phyloP scores from a whole-genome alignment of 1,284 basidiomycete genomes.

The Microbotryum saponariae region DNA sequence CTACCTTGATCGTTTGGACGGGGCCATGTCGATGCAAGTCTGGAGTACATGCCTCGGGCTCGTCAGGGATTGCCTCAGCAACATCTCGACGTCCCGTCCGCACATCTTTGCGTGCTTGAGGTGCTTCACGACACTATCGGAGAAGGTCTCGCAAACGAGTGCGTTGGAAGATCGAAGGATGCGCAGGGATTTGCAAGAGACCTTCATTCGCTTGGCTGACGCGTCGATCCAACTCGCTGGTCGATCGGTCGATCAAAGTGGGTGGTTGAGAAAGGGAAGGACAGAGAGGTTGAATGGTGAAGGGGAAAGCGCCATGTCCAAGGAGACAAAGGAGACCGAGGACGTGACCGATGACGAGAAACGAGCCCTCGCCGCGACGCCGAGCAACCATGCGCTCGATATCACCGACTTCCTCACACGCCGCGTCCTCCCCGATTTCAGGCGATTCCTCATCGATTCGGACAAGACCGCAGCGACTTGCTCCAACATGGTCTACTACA shows the following conservation, averaged over 20 bases:
- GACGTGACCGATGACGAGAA: constrained; percentile 15
- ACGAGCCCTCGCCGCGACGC: neutral
- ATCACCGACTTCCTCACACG: constrained; percentile 67
- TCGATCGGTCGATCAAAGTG: constrained; percentile 63
- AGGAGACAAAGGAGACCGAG: constrained; percentile 16
- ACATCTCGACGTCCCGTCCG: constrained; percentile 55
- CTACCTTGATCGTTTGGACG: constrained; percentile 77
- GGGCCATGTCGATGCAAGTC: constrained; percentile 80
- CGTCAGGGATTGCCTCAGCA: constrained; percentile 65
- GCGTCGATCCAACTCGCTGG: constrained; percentile 65
- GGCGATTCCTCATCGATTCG: constrained; percentile 71
- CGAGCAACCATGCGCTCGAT: constrained; percentile 33
- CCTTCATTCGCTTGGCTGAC: constrained; percentile 77
- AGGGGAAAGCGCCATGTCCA: constrained; percentile 16
- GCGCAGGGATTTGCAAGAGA: constrained; percentile 85
- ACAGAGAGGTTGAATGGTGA: constrained; percentile 47
- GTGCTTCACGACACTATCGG: constrained; percentile 67
- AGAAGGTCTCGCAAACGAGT: constrained; percentile 77
- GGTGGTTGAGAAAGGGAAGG: constrained; percentile 64
- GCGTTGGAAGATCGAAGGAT: constrained; percentile 81
- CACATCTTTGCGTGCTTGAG: constrained; percentile 67
- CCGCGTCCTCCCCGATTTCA: constrained; percentile 64
- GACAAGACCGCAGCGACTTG: constrained; percentile 74
- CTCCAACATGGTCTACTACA: constrained; percentile 75
- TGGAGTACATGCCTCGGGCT: constrained; percentile 71